These are phyloP conservation scores for Debaryomyces maramus DNA, from an alignment of 805 yeast species.

Conservation along the genomic window DNA sequence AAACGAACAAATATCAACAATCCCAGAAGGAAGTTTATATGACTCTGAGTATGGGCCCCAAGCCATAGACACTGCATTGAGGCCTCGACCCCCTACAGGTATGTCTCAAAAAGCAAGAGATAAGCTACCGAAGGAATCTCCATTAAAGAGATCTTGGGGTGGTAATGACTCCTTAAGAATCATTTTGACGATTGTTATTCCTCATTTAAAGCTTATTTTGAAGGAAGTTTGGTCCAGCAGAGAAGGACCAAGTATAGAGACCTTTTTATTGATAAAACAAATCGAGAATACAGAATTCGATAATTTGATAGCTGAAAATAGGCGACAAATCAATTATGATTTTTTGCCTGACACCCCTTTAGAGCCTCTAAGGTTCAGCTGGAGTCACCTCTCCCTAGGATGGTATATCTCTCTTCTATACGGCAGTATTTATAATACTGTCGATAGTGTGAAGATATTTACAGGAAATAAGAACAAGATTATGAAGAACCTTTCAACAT, in stretches of 20 bases:
- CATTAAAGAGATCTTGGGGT: conserved; percentile 55
- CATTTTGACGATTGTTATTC: conserved; percentile 41
- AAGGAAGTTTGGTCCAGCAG: conserved; percentile 26
- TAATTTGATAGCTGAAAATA: conserved; percentile 17
- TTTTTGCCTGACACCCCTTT: conserved; percentile 45
- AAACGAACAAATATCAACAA: conserved; percentile 4
- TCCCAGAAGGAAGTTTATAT: not conserved
- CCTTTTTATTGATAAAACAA: conserved; percentile 34
- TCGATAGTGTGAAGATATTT: conserved; percentile 18
- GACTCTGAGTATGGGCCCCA: conserved; percentile 11
- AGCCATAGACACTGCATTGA: conserved; percentile 40
- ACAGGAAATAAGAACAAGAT: conserved; percentile 28
- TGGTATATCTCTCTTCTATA: conserved; percentile 74
- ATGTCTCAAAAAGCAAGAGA: conserved; percentile 59
- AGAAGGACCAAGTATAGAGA: conserved; percentile 20
- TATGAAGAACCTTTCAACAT: conserved; percentile 41
- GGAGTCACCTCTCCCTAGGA: conserved; percentile 66
- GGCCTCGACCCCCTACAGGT: conserved; percentile 57
- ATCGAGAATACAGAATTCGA: conserved; percentile 41
- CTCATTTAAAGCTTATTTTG: conserved; percentile 30
- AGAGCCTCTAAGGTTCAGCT: conserved; percentile 50
- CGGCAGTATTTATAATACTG: conserved; percentile 49
- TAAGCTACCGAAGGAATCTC: conserved; percentile 51
- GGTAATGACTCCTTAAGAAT: conserved; percentile 51
- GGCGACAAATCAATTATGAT: conserved; percentile 38